Evolutionary conservation across 768 basidiomycete species (phyloP), one percentile per base, ranked within the genome.

Genomic region (Tylopilus sp.): DNA sequence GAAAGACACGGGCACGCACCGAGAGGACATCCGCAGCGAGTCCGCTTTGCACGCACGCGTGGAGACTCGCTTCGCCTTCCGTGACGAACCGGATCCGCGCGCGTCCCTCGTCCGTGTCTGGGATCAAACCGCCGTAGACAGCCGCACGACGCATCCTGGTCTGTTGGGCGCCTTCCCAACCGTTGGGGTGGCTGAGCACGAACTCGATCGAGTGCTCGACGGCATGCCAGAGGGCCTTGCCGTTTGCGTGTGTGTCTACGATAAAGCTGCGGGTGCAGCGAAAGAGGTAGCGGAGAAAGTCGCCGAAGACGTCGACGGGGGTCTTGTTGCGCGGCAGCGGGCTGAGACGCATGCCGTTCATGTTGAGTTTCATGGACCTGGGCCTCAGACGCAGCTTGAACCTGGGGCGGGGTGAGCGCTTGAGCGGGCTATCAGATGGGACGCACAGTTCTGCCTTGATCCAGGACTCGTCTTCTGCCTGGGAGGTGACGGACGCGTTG

Each of bases 341-440:
- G 14, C 83, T 80, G 49, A 91, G 77, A 6, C 84, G 82, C 84
- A 90, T 89, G 38, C 88, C 88, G 66, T 90, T 90, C 87, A 89
- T 89, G 66, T 84, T 79, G 50, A 89, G 78, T 59, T 84, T 81
- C 88, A 91, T 90, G 10, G 85, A 77, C 49, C 83, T 82, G 17
- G 88, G 88, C 13, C 88, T 78, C 48, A 91, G 73, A 55, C 88
- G 87, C 54, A 90, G 78, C 69, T 91, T 91, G 79, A 89, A 91
- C 2, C 88, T 89, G 47, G 6, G 40, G 52, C 8, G 26, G 6
- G 26, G 25, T 43, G 17, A 19, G 36, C 14, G 36, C 17, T 37
- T 16, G 10, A 19, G 25, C 25, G 42, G 3, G 42, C 24, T 25
- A 6, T 8, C 22, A 33, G 58, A 40, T 25, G n/a, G 1, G 52